Evolutionary conservation across 2,329 filamentous ascomycete genomes (phyloP), one percentile per base, ranked within the genome.

Genomic region (Sporothrix luriei): DNA sequence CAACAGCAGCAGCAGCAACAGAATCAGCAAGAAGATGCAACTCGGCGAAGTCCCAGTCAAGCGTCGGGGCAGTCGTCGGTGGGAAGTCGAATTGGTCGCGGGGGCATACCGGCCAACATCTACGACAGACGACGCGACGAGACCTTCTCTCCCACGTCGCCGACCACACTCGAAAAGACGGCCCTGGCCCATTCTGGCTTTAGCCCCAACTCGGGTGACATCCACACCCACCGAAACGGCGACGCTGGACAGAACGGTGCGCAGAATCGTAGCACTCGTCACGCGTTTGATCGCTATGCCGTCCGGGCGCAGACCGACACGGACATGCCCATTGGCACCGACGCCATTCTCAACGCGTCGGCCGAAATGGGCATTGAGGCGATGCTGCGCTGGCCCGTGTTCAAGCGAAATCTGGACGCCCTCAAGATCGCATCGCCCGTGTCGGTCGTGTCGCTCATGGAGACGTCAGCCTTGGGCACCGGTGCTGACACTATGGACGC

Each of bases 331-430:
- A 54, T 68, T 14, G 61, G 65, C 48, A 55, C 65, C 33, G 69
- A 64, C 13, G 69, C 52, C 3, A 43, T 70, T 55, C 48, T 66
- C 2, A 51, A 54, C 13, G 52, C 69, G 1, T 48, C 69, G 19
- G 62, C 62, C 2, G 68, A 71, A 14, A 71, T 71, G 70, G 48
- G 68, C n/a, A 66, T 71, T n/a, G 70, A 71, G 55, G 59, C 57
- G 14, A 69, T 71, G 51, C 51, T 71, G 26, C 49, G 59, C 10
- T 71, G 70, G 70, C 68, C 70, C 21, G 11, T 71, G 11, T 68
- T 71, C 19, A 62, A 62, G 38, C 57, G 57, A 11, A 62, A 62
- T 38, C 57, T 62, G n/a, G 57, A 62, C 40, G 43, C 26, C 49
- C 38, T 57, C 52, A 62, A 52, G 43, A 46, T 61, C 26, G 16